phyloP scores from a whole-genome alignment of 257 asterid species.

The Nicotiana undulata region DNA sequence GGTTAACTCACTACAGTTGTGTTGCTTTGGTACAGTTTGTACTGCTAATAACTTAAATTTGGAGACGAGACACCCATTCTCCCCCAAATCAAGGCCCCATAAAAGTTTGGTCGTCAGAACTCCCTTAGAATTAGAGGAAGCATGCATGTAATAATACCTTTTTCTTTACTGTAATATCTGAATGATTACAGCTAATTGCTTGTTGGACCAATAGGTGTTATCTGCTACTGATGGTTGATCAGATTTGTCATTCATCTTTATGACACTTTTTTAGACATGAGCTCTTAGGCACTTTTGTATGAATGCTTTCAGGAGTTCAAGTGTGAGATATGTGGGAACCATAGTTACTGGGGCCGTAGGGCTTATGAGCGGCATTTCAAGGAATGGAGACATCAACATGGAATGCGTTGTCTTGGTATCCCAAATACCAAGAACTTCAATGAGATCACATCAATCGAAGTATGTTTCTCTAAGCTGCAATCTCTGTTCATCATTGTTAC shows the following conservation, averaged over 20 bases:
- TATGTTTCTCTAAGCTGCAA: constrained; percentile 9
- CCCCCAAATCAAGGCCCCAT: background rate
- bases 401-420: constrained; percentile 97
- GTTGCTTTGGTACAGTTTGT: background rate
- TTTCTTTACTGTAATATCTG: background rate
- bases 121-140: background rate
- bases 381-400: constrained; percentile 99
- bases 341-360: constrained; percentile 99
- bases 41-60: background rate
- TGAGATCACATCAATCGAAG: constrained; percentile 90
- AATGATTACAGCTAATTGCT: background rate
- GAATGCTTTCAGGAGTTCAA: constrained; percentile 68
- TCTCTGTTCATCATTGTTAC: background rate
- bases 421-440: constrained; percentile 95
- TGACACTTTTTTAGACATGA: background rate
- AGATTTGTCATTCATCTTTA: background rate
- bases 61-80: background rate
- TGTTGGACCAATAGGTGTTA: background rate
- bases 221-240: background rate
- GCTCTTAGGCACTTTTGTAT: background rate
- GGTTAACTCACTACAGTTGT: background rate
- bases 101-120: background rate
- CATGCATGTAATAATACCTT: background rate
- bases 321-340: constrained; percentile 98
- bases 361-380: constrained; percentile 98